Percentiles rank a stretch among this genome's conserved stretches.
These are phyloP conservation scores for Globisporangium alternatum DNA, from an alignment of 352 stramenopile species.

Conservation along the genomic window DNA sequence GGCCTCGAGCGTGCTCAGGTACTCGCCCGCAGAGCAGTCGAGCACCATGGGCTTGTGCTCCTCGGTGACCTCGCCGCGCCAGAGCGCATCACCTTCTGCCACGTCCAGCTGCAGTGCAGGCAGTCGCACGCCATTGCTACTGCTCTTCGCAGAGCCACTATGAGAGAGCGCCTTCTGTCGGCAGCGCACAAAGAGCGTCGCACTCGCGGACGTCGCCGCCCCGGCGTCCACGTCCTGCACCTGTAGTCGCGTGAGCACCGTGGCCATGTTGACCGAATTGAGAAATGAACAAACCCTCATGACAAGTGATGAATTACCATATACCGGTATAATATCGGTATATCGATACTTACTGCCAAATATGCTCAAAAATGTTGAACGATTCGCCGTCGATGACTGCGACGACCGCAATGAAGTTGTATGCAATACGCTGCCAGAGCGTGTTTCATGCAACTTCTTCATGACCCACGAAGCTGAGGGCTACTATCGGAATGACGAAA, in stretches of 20 bases:
- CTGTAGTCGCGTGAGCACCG: slow-evolving; percentile 21
- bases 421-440: too few relatives aligned
- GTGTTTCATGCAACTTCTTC: too few relatives aligned
- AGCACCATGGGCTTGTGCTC: slow-evolving; percentile 41
- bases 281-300: too few relatives aligned
- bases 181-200: slow-evolving; percentile 29
- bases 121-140: neutral
- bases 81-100: slow-evolving; percentile 29
- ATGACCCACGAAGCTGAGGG: too few relatives aligned
- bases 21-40: slow-evolving; percentile 35
- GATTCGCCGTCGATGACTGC: too few relatives aligned
- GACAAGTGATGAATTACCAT: neutral
- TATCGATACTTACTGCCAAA: too few relatives aligned
- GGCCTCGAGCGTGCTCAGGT: slow-evolving; percentile 28
- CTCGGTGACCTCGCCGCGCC: slow-evolving; percentile 25
- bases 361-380: too few relatives aligned
- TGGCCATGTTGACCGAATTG: neutral
- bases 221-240: slow-evolving; percentile 24
- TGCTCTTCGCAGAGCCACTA: neutral
- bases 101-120: slow-evolving; percentile 29
- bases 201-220: neutral
- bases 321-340: neutral
- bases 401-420: too few relatives aligned
- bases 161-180: slow-evolving; percentile 1
- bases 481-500: too few relatives aligned